Percentiles rank a stretch among this genome's conserved stretches.
phyloP scores from a whole-genome alignment of 345 rosid genomes.

The Leavenworthia alabamica region DNA sequence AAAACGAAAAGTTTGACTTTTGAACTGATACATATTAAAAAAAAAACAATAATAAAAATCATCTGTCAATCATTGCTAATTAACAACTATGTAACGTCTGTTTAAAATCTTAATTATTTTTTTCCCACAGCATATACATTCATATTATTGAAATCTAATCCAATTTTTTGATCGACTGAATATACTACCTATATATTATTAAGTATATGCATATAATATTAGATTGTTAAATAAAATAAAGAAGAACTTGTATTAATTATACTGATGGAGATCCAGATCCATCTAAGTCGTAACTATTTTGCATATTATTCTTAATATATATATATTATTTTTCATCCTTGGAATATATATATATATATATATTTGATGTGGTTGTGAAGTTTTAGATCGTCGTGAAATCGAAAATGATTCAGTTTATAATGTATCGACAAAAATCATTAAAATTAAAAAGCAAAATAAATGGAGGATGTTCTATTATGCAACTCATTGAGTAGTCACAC shows the following conservation, averaged over 20 bases:
- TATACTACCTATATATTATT: no score
- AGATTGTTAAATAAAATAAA: no score
- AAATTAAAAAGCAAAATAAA: background rate
- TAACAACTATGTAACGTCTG: background rate
- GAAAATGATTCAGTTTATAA: no score
- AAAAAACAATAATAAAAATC: background rate
- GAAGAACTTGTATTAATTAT: background rate
- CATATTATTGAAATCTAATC: background rate
- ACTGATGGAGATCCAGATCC: no score
- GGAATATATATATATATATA: no score
- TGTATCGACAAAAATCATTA: background rate
- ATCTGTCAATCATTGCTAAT: background rate
- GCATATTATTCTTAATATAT: no score
- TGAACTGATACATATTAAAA: background rate
- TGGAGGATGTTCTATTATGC: slow-evolving; percentile 19
- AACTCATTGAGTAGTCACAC: slow-evolving; percentile 28
- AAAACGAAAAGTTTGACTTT: background rate
- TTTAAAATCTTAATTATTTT: background rate
- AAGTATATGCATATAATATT: no score
- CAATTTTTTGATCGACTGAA: no score
- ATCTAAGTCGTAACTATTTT: no score
- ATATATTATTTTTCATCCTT: no score
- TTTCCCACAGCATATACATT: background rate
- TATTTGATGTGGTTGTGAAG: no score
- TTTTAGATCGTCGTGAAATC: no score